Evolutionary conservation across 2,329 filamentous ascomycete genomes (phyloP).

Genomic region (Stachybotrys elegans): DNA sequence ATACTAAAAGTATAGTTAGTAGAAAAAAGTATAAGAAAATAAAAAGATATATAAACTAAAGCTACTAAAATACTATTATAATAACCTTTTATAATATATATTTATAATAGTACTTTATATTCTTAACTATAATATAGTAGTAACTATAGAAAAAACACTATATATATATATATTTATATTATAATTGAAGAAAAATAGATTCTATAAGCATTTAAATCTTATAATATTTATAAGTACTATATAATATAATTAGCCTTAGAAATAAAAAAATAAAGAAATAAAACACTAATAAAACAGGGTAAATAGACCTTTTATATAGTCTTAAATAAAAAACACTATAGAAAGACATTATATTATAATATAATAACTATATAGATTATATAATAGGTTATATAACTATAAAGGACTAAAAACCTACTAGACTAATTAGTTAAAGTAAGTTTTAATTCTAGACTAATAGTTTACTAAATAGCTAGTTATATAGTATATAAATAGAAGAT

Average conservation of each 20-base stretch:
- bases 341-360: not conserved
- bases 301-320: not conserved
- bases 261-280: not conserved
- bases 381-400: too few relatives aligned
- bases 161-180: not conserved
- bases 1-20: not conserved
- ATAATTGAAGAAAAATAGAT: too few relatives aligned
- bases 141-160: not conserved
- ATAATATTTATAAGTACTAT: not conserved
- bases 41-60: not conserved
- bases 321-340: not conserved
- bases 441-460: not conserved
- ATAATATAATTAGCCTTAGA: not conserved
- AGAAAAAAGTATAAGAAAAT: not conserved
- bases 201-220: not conserved
- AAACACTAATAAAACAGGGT: not conserved
- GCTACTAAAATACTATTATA: not conserved
- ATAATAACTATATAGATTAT: not conserved
- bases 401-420: too few relatives aligned
- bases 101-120: not conserved
- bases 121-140: not conserved
- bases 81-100: not conserved
- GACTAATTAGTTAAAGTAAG: not conserved
- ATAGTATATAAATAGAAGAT: not conserved
- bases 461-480: not conserved